Evolutionary conservation across 140 eudicot genomes (phyloP), one percentile per base, ranked within the genome.

Genomic region (Ambrosia hybrid): DNA sequence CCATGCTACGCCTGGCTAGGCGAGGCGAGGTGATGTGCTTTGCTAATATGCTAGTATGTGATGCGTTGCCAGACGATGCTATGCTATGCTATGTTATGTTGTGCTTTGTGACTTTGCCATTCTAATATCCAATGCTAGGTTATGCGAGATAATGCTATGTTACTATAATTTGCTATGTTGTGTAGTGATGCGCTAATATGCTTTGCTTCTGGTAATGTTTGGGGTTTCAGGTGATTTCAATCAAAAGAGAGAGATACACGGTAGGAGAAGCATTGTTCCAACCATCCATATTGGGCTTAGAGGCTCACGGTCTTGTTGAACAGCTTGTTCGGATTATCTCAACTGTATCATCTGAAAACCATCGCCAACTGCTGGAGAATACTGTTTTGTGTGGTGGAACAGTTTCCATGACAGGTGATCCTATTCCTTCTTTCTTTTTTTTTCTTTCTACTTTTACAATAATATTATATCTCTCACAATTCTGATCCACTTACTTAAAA

Each of bases 221-320:
- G 53, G 61, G 71, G 56, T 34, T 61, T 71, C 79, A 92, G 98
- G 97, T 93, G 76, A 85, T 93, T 30, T 82, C 76, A 0, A 80
- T 93, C 39, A 96, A 94, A 76, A 82, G 77, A 73, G 98, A 93
- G 68, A 84, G 87, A 79, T 90, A 73, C 57, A 85, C 92, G 4
- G 98, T 93, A 64, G 98, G 98, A 14, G 98, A 93, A 78, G 97
- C 98, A 49, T 80, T 93, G 64, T 93, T 93, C 67, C 94, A 90
- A 73, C 98, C 98, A 68, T 84, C 97, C 51, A 80, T 93, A 14
- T 70, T 93, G 80, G 96, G 96, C 51, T 65, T 89, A 46, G 97
- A 93, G 74, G 79, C 97, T 5, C 94, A 93, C 83, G 97, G 97
- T 6, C 80, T 93, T 53, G 97, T 90, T 82, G 98, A 93, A 85